Conservation (phyloP, 2,329 filamentous ascomycete genomes). For the Colletotrichum tabaci region DNA sequence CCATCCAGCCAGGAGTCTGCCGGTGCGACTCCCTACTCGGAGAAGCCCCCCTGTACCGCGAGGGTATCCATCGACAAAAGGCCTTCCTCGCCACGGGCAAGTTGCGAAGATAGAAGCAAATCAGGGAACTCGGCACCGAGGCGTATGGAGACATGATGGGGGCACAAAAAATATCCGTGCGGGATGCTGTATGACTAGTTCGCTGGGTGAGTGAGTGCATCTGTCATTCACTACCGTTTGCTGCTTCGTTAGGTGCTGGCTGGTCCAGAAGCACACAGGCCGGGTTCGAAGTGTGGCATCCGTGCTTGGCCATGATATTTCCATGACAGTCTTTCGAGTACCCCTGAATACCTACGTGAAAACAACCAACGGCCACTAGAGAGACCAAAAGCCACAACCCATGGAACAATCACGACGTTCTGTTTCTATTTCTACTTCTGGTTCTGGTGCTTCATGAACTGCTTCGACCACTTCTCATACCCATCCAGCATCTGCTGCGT, state of each 20-base stretch:
- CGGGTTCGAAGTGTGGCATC: not conserved
- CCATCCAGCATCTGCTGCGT: conserved; percentile 70
- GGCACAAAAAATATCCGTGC: not conserved
- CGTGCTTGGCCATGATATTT: not conserved
- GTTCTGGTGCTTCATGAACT: conserved; percentile 43
- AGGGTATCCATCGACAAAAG: not conserved
- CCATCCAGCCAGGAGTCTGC: not conserved
- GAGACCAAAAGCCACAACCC: no score
- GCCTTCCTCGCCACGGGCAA: not conserved
- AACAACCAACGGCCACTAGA: not conserved
- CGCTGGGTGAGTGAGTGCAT: not conserved
- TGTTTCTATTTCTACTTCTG: conserved; percentile 40
- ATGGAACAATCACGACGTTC: not conserved
- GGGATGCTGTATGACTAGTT: not conserved
- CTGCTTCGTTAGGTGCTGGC: not conserved
- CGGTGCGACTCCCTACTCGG: not conserved
- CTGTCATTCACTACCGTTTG: not conserved
- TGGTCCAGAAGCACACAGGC: not conserved
- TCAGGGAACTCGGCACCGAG: conserved; percentile 3
- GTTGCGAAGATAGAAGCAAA: not conserved
- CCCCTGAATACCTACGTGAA: not conserved
- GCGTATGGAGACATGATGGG: not conserved
- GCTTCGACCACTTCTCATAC: conserved; percentile 70
- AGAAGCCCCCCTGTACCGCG: not conserved
- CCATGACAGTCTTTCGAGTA: not conserved